A percentile compares a stretch with the other conserved stretches of the same genome.
phyloP scores from a whole-genome alignment of 257 asterid species.

The Verbena officinalis region DNA sequence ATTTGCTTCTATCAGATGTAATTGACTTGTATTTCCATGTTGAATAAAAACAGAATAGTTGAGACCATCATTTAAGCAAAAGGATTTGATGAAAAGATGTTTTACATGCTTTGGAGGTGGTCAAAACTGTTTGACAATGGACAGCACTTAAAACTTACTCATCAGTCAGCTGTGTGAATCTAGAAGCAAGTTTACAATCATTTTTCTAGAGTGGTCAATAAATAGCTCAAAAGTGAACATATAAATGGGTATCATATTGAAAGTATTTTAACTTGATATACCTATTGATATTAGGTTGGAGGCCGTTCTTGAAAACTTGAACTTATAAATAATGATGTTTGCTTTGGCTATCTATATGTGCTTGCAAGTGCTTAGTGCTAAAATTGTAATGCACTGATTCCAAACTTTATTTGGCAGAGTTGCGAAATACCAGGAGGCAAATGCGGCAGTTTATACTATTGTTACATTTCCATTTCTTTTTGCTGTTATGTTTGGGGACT shows the following conservation, averaged over 20 bases:
- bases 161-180: constrained; percentile 13
- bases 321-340: constrained; percentile 13
- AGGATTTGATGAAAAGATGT: not conserved
- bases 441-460: constrained; percentile 95
- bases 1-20: not conserved
- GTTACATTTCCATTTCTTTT: constrained; percentile 97
- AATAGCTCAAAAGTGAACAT: not conserved
- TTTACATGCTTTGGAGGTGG: constrained; percentile 9
- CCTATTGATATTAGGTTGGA: constrained; percentile 4
- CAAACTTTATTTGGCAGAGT: constrained; percentile 57
- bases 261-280: constrained; percentile 11
- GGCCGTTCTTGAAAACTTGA: constrained; percentile 13
- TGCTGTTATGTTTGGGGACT: constrained; percentile 99
- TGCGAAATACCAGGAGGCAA: constrained; percentile 95
- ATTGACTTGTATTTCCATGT: not conserved
- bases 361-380: constrained; percentile 18
- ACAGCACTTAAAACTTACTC: not conserved
- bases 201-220: constrained; percentile 1
- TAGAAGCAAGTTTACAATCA: not conserved
- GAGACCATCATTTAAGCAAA: not conserved
- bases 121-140: not conserved
- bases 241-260: not conserved
- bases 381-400: constrained; percentile 38
- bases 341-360: constrained; percentile 14
- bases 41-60: not conserved